Conservation (phyloP, 2,329 filamentous ascomycete species). For the Penicillium sp. region DNA sequence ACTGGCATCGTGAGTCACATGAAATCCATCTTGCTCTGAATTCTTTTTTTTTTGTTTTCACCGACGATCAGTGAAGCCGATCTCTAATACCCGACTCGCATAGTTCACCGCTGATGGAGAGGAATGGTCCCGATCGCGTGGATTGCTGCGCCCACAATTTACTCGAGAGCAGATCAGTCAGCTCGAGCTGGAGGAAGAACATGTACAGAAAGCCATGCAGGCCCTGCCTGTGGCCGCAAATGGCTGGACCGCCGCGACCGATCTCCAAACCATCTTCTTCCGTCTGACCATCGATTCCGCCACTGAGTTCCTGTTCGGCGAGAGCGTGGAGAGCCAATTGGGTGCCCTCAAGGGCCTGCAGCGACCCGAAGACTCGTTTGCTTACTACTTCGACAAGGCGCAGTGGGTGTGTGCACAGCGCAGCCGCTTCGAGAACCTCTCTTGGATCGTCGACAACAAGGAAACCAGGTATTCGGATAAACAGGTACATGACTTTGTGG, state of each 20-base stretch:
- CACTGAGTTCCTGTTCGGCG: constrained; percentile 83
- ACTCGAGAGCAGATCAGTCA: constrained; percentile 82
- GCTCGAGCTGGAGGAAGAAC: constrained; percentile 76
- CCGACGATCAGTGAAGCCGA: not conserved
- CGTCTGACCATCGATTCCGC: constrained; percentile 82
- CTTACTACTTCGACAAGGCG: constrained; percentile 37
- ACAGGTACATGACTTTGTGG: constrained; percentile 47
- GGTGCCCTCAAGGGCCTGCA: constrained; percentile 43
- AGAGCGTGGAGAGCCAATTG: constrained; percentile 63
- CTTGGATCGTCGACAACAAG: constrained; percentile 32
- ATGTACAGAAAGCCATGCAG: constrained; percentile 72
- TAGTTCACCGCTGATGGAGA: constrained; percentile 69
- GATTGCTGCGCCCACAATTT: constrained; percentile 83
- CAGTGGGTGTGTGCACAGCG: constrained; percentile 34
- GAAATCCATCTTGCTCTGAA: not conserved
- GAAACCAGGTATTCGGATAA: constrained; percentile 37
- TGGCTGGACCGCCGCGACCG: constrained; percentile 55
- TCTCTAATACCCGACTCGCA: not conserved
- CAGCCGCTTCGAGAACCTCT: constrained; percentile 26
- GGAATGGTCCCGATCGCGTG: constrained; percentile 76
- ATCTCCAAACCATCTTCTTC: constrained; percentile 78
- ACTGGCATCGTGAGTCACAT: constrained; percentile 48
- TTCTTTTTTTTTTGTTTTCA: too few species aligned
- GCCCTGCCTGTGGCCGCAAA: constrained; percentile 62
- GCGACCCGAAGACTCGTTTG: constrained; percentile 52